A percentile compares a stretch with the other conserved stretches of the same genome.
phyloP scores from a whole-genome alignment of 495 filamentous ascomycete species.

The Penicillium cataractarum region DNA sequence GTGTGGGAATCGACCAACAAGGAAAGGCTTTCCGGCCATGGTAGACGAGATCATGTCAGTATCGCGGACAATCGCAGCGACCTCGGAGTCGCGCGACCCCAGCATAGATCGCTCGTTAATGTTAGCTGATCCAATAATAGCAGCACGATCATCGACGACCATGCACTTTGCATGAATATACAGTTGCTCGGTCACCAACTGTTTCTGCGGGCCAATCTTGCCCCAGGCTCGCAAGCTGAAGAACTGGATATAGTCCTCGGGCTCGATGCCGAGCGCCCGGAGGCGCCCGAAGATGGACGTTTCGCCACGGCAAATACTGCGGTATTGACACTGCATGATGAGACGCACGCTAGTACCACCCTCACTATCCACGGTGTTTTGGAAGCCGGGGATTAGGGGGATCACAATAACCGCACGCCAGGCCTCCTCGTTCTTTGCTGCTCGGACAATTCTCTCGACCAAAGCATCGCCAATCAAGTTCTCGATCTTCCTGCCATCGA shows the following conservation, averaged over 20 bases:
- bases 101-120: conserved; percentile 99
- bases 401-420: conserved; percentile 96
- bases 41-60: conserved; percentile 91
- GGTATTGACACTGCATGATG: conserved; percentile 98
- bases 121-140: conserved; percentile 95
- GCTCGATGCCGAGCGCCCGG: conserved; percentile 81
- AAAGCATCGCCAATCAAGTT: conserved; percentile 95
- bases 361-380: conserved; percentile 91
- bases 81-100: conserved; percentile 87
- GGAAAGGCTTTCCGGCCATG: conserved; percentile 87
- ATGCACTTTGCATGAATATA: conserved; percentile 99
- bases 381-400: conserved; percentile 96
- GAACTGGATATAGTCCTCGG: conserved; percentile 96
- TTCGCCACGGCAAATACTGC: conserved; percentile 93
- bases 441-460: conserved; percentile 86
- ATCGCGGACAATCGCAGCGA: conserved; percentile 88
- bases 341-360: conserved; percentile 92
- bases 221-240: conserved; percentile 93
- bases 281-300: conserved; percentile 90
- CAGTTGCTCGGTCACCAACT: conserved; percentile 90
- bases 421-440: conserved; percentile 79
- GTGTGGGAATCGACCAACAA: conserved; percentile 90
- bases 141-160: conserved; percentile 92
- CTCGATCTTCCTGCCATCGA: conserved; percentile 82
- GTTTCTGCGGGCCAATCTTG: conserved; percentile 79